phyloP scores from a whole-genome alignment of 2,329 filamentous ascomycete genomes.

The Nannizziopsis barbatae region DNA sequence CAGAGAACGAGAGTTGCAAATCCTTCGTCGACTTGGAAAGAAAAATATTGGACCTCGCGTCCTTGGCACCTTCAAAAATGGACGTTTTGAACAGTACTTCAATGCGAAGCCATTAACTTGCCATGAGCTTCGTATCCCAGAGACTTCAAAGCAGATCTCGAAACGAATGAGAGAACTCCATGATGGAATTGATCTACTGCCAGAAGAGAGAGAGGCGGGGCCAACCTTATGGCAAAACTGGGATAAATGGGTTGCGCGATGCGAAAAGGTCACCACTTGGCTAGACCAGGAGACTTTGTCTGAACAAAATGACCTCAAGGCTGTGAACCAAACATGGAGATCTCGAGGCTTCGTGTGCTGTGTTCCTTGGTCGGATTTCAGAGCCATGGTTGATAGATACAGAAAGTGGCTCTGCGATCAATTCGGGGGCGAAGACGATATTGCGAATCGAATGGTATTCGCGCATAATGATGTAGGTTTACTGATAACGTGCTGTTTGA shows the following conservation, averaged over 20 bases:
- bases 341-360: slow-evolving; percentile 67
- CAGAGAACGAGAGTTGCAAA: slow-evolving; percentile 75
- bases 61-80: slow-evolving; percentile 85
- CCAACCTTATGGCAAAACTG: slow-evolving; percentile 84
- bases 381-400: slow-evolving; percentile 63
- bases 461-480: slow-evolving; percentile 85
- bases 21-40: slow-evolving; percentile 71
- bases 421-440: slow-evolving; percentile 55
- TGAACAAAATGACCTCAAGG: slow-evolving; percentile 34
- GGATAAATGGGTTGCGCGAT: slow-evolving; percentile 74
- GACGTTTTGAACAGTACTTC: slow-evolving; percentile 90
- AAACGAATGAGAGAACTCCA: slow-evolving; percentile 97
- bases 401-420: slow-evolving; percentile 58
- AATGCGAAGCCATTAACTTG: slow-evolving; percentile 71
- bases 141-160: slow-evolving; percentile 83
- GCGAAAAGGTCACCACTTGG: slow-evolving; percentile 43
- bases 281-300: slow-evolving; percentile 49
- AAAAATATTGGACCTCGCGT: slow-evolving; percentile 90
- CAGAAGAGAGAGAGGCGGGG: slow-evolving; percentile 64
- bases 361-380: slow-evolving; percentile 69
- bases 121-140: slow-evolving; percentile 63
- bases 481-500: background rate
- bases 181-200: slow-evolving; percentile 77
- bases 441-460: slow-evolving; percentile 73
- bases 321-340: slow-evolving; percentile 49